phyloP scores from a whole-genome alignment of 345 rosid species.

The Geranium brycei region DNA sequence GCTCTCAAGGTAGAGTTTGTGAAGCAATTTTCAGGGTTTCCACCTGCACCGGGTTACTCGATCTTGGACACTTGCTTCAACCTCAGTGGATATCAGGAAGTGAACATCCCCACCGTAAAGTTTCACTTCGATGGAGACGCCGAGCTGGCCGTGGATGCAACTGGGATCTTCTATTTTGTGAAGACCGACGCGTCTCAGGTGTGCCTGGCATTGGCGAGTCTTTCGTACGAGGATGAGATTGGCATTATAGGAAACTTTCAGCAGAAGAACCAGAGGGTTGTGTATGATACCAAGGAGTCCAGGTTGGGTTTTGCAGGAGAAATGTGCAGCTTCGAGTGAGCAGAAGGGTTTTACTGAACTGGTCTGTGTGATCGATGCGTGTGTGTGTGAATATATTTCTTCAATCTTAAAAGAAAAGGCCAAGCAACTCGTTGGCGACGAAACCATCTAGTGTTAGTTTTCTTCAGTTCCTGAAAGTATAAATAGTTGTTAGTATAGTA shows the following conservation, averaged over 20 bases:
- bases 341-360: no score
- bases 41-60: conserved; percentile 54
- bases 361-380: no score
- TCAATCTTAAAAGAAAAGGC: no score
- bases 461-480: no score
- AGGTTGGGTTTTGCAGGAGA: conserved; percentile 64
- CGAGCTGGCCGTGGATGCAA: conserved; percentile 45
- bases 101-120: conserved; percentile 50
- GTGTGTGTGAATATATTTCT: no score
- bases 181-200: conserved; percentile 66
- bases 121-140: conserved; percentile 50
- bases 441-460: no score
- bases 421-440: no score
- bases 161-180: conserved; percentile 62
- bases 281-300: conserved; percentile 58
- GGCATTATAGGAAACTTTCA: conserved; percentile 76
- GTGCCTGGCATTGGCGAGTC: conserved; percentile 81
- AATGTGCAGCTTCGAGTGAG: conserved; percentile 50
- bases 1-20: conserved; percentile 54
- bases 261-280: conserved; percentile 73
- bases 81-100: conserved; percentile 54
- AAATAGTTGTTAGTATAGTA: no score
- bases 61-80: conserved; percentile 81
- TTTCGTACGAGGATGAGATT: conserved; percentile 44
- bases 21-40: conserved; percentile 52